Evolutionary conservation across 2,329 filamentous ascomycete genomes (phyloP), one percentile per base, ranked within the genome.

Genomic region (Polychaeton citri): DNA sequence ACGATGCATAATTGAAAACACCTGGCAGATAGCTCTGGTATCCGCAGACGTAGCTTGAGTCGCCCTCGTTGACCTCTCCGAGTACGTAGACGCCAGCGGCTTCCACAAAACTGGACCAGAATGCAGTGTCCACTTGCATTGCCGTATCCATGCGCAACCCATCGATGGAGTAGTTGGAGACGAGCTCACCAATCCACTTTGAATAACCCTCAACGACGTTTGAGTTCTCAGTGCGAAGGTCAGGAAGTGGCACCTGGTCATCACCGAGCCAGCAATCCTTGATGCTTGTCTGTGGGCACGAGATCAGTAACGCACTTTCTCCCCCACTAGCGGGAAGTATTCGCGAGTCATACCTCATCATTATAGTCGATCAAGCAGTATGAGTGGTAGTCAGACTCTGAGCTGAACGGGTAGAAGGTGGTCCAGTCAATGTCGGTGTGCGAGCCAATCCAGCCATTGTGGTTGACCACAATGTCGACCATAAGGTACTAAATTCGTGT

Each of bases 101-200:
- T 9, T 37, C 42, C 32, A 51, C 49, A 41, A 66, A 64, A 5
- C 41, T 39, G 3, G 53, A 35, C 49, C 63, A 63, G 45, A 66
- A 69, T 12, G 41, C 46, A 2, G 54, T 58, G 20, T 63, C 51
- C 21, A 69, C 59, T 40, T 71, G 58, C 43, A 65, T 60, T 6
- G 62, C 61, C 30, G 64, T 66, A 47, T 71, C 68, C 19, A 71
- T 53, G 34, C 68, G 64, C n/a, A 71, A 46, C 2, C 67, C 68
- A 46, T 72, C 68, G 60, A 79, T 74, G 13, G 61, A 63, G 49
- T 79, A 81, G 42, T 74, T 71, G 2, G 62, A 51, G 2, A 81
- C 68, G 0, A 81, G 59, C 30, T 60, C 59, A 13, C 51, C 53
- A 45, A 81, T 63, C 79, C 78, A 82, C n/a, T 60, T 53, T 36